Base-by-base conservation (phyloP, 169 alveolate species). In the Cryptosporidium sp. region DNA sequence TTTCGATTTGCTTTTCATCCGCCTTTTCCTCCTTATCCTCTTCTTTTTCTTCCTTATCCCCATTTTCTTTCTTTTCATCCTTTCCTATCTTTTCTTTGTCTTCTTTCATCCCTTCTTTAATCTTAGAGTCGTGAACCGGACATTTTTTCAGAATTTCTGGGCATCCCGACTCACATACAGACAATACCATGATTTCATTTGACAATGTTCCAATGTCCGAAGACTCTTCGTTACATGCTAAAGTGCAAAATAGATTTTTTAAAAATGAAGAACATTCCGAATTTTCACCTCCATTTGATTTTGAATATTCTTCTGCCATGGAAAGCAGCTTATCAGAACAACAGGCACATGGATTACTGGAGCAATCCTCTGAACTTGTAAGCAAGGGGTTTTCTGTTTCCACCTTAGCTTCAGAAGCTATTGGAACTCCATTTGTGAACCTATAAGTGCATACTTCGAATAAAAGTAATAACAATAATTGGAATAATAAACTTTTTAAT, bases 161-260 rank as follows among this genome's bases (percentile, higher is more conserved):
- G 51, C 89, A 80, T 9, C 68, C 89, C 9, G 21, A 52, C 29
- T 80, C 89, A 43, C 89, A 80, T 37, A 80, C 89, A 62, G 75
- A 62, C 29, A 80, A 8, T 2, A 80, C 68, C 89, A 80, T 80
- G 16, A 80, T 80, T 23, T 43, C 59, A 12, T 67, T 67, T 12
- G 89, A 80, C 5, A 80, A 16, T 6, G 89, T 39, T 50, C 89
- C 89, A 23, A 65, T 48, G 7, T 80, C 89, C 1, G 89, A 59
- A 2, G 89, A 80, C 75, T 80, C 89, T 41, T 80, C 89, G 16
- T 80, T 80, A 33, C 89, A 80, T 29, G 89, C 89, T 35, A 80
- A 12, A 80, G 89, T 80, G 35, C 89, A 80, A 67, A 80, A 80
- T 7, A 80, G 50, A 33, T 80, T 80, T 31, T 80, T 80, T 52